These are phyloP conservation scores for Plectosphaerella plurivora DNA, from an alignment of 2,329 filamentous ascomycete species.

Conservation along the genomic window DNA sequence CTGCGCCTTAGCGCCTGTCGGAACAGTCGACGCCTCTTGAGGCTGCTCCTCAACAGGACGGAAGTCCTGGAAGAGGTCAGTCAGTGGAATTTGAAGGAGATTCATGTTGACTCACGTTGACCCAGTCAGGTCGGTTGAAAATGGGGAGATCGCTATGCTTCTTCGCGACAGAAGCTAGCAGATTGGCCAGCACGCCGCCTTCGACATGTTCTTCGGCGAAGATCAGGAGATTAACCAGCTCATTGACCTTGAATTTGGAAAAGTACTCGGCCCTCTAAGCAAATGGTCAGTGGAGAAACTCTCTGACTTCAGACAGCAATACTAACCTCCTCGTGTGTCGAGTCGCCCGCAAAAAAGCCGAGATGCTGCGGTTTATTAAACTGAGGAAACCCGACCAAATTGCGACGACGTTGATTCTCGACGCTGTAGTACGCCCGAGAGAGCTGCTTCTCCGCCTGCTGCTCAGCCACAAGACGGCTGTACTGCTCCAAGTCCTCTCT, in stretches of 20 bases:
- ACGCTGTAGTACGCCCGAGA: conserved; percentile 14
- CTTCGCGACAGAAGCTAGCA: conserved; percentile 37
- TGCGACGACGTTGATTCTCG: conserved; percentile 23
- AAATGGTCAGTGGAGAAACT: not conserved
- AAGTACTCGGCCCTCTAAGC: conserved; percentile 34
- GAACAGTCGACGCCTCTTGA: not conserved
- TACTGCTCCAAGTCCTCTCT: not conserved
- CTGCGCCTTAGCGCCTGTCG: not conserved
- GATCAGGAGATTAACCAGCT: conserved; percentile 33
- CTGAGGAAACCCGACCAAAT: conserved; percentile 24
- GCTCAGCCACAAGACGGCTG: not conserved
- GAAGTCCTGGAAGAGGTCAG: not conserved
- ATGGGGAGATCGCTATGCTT: conserved; percentile 37
- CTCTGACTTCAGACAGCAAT: not conserved
- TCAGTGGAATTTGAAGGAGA: not conserved
- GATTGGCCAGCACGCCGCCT: conserved; percentile 34
- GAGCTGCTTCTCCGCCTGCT: not conserved
- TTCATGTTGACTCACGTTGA: conserved; percentile 6
- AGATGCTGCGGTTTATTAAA: conserved; percentile 31
- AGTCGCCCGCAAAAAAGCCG: conserved; percentile 28
- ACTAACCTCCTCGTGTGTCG: not conserved
- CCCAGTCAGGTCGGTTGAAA: conserved; percentile 37
- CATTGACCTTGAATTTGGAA: conserved; percentile 26
- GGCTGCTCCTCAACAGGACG: too few species aligned
- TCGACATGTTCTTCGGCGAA: conserved; percentile 33